phyloP scores from a whole-genome alignment of 768 basidiomycete species.

The Chiua virens region DNA sequence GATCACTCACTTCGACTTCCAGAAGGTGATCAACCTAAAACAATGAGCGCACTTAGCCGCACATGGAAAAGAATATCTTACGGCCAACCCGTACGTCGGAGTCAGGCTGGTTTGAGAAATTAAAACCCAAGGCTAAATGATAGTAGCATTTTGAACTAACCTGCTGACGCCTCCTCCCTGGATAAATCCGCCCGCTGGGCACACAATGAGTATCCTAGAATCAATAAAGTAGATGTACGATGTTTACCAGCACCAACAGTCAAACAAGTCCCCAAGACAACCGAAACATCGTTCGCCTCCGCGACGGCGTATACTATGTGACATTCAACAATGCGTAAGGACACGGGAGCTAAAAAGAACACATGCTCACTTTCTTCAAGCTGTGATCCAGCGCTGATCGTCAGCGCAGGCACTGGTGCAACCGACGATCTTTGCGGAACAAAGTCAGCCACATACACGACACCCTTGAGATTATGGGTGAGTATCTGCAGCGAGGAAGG shows the following conservation, averaged over 20 bases:
- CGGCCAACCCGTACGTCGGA: slow-evolving; percentile 19
- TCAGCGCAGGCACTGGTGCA: no score
- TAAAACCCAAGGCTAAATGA: not conserved
- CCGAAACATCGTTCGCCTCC: slow-evolving; percentile 12
- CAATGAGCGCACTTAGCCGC: not conserved
- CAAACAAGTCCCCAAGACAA: slow-evolving; percentile 14
- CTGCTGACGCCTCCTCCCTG: slow-evolving; percentile 48
- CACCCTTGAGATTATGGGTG: no score
- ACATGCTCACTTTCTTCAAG: no score
- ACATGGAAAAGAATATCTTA: not conserved
- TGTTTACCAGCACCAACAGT: slow-evolving; percentile 18
- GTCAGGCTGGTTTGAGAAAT: not conserved
- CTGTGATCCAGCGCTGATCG: no score
- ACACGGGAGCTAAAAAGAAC: no score
- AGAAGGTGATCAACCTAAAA: slow-evolving; percentile 45
- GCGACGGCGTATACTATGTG: slow-evolving; percentile 11
- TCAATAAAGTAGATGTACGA: no score
- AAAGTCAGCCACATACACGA: no score
- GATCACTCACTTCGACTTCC: slow-evolving; percentile 33
- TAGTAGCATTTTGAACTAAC: not conserved
- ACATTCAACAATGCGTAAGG: not conserved
- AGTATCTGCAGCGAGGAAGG: no score
- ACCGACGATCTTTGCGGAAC: no score
- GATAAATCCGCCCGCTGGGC: slow-evolving; percentile 41
- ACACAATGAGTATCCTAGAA: not conserved